These are phyloP conservation scores for Saccharomyces kudriavzevii DNA, from an alignment of 805 yeast genomes.

Conservation along the genomic window DNA sequence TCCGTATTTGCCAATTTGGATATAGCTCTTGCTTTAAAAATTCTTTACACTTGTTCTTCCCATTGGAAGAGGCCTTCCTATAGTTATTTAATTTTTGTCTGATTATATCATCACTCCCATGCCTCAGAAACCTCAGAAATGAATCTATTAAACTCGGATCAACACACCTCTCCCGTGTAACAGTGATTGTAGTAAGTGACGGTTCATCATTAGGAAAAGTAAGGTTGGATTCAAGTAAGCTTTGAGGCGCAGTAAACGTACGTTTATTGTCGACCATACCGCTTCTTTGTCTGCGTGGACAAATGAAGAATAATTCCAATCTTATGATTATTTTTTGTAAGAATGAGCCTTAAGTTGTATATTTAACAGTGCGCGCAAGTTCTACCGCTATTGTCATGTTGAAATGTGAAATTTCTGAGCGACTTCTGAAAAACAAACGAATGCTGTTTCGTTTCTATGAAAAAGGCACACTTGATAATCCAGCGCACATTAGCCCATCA, in stretches of 20 bases:
- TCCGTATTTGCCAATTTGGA: slow-evolving; percentile 42
- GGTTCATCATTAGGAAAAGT: slow-evolving; percentile 9
- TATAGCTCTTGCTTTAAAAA: slow-evolving; percentile 33
- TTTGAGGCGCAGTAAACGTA: slow-evolving; percentile 3
- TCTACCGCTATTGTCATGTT: neutral
- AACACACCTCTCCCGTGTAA: slow-evolving; percentile 26
- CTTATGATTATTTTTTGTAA: too few species aligned
- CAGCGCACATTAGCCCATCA: too few species aligned
- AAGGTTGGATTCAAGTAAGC: slow-evolving; percentile 13
- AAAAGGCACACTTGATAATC: too few species aligned
- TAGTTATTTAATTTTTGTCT: slow-evolving; percentile 37
- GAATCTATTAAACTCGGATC: slow-evolving; percentile 26
- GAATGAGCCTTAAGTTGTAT: too few species aligned
- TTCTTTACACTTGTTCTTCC: slow-evolving; percentile 29
- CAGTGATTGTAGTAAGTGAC: slow-evolving; percentile 11
- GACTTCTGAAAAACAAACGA: neutral
- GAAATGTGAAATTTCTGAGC: neutral
- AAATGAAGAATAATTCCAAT: too few species aligned
- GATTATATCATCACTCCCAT: slow-evolving; percentile 40
- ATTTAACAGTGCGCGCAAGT: too few species aligned
- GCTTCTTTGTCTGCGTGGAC: neutral
- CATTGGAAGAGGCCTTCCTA: slow-evolving; percentile 12
- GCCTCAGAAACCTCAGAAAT: slow-evolving; percentile 25
- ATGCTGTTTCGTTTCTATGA: too few species aligned
- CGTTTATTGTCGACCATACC: neutral